Evolutionary conservation across 257 asterid species (phyloP), one percentile per base, ranked within the genome.

Genomic region (Fraxinus pennsylvanica): DNA sequence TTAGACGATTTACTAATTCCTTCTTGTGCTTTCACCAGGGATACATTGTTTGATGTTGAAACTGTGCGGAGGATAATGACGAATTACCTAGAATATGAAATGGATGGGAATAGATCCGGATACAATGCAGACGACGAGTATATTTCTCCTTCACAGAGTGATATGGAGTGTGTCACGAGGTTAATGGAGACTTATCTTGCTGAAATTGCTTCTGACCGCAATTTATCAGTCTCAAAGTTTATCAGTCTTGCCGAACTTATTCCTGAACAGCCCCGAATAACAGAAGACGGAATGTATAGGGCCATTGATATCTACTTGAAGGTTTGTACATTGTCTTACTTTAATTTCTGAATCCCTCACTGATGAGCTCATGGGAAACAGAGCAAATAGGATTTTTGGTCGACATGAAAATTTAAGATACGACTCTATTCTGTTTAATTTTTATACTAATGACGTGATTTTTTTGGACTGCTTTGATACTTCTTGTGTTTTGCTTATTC

Each of bases 201-300:
- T 8, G 95, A 92, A 78, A 86, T 92, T 1, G 91, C 96, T 71
- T 91, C 96, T 0, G 97, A 91, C 25, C 85, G 88, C 0, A 92
- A 90, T 63, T 69, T 91, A 35, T 81, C 92, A 0, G 94, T 91
- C 27, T 80, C 87, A 1, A 91, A 75, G 81, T 91, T 92, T 84
- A 81, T 79, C 9, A 71, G 85, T 72, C 82, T 92, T 59, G 91
- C 95, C 3, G 91, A 92, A 74, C 83, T 91, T 21, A 81, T 91
- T 32, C 97, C 96, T 0, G 96, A 91, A 30, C 92, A 84, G 59
- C 76, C 93, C 4, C 86, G 92, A 71, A 35, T 83, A 47, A 91
- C 94, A 1, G 97, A 94, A 70, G 98, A 94, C 68, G 94, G 97
- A 36, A 91, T 91, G 90, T 94, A 94, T 76, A 84, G 97, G 50